Base-by-base conservation (phyloP, 176 grass and related monocot species). In the Carex cristatella region DNA sequence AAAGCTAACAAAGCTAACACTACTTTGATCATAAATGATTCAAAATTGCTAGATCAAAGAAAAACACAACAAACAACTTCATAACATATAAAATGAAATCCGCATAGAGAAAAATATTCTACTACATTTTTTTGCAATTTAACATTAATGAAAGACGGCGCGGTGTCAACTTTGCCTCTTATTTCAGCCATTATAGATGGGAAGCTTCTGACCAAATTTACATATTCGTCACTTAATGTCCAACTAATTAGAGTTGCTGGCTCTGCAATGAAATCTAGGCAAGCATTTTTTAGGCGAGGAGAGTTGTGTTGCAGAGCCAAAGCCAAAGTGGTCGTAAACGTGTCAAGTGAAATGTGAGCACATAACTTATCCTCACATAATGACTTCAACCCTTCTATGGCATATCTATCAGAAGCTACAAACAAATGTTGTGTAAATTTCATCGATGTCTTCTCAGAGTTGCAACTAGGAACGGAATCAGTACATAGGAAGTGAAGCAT, bases 331-430 rank as follows among this genome's bases (percentile, higher is more conserved):
- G 58, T 7, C 4, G 58, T n/a, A 18, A 61, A 16, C 18, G 13
- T 61, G 15, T 61, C 58, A 19, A 61, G 58, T 19, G 58, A 61
- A 61, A 61, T 61, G 58, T 4, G 6, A 61, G 1, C 16, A 61
- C 16, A 61, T 5, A 61, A 7, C 58, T 61, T 61, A 61, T 61
- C 18, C 6, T 61, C 58, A 79, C 78, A 61, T 80, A 61, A 18
- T 18, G 35, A 35, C 55, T 80, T 80, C 53, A 80, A 59, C 58
- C 28, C 78, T 59, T 80, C 78, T 38, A 80, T 42, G 4, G 28
- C 55, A 33, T 80, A 80, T 61, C 78, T 80, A 37, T 80, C 28
- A 42, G 78, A 10, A 35, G 54, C 78, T n/a, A 80, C 78, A 62
- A 80, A 80, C 35, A 80, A 80, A 13, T 80, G 78, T 23, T 80